Percentiles rank a stretch among this genome's conserved stretches.
Evolutionary conservation across 805 yeast genomes (phyloP).

Genomic region (Grigorovia yakushimaensis): DNA sequence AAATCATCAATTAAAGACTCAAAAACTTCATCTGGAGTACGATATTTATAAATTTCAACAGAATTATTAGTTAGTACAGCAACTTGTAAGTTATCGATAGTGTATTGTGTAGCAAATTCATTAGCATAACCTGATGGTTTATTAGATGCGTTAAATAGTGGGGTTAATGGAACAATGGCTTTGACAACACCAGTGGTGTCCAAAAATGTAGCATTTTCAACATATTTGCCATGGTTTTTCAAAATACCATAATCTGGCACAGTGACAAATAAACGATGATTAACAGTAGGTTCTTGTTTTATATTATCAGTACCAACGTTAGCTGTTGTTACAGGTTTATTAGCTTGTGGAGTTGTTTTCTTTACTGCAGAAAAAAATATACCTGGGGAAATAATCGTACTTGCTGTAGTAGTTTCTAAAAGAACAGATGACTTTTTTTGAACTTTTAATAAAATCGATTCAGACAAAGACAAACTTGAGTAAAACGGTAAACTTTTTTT

Average conservation of each 20-base stretch:
- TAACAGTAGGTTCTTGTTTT: not conserved
- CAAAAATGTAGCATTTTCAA: constrained; percentile 74
- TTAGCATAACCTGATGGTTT: constrained; percentile 80
- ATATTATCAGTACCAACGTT: not conserved
- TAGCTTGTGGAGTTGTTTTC: constrained; percentile 16
- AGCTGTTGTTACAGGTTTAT: constrained; percentile 12
- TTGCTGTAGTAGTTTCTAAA: constrained; percentile 45
- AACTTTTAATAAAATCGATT: constrained; percentile 33
- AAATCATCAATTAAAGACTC: constrained; percentile 62
- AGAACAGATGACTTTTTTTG: constrained; percentile 48
- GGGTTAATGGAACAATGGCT: constrained; percentile 62
- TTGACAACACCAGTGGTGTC: constrained; percentile 54
- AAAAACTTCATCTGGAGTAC: constrained; percentile 72
- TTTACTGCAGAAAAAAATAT: constrained; percentile 61
- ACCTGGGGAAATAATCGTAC: constrained; percentile 74
- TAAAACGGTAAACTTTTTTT: constrained; percentile 27
- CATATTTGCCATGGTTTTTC: constrained; percentile 58
- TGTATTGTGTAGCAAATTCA: constrained; percentile 78
- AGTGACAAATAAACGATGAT: constrained; percentile 55
- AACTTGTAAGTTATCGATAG: constrained; percentile 52
- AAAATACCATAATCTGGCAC: constrained; percentile 80
- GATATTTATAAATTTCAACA: constrained; percentile 62
- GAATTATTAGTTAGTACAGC: constrained; percentile 79
- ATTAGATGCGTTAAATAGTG: constrained; percentile 59
- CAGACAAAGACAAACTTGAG: constrained; percentile 22